Percentiles rank a stretch among this genome's conserved stretches.
These are phyloP conservation scores for Malus hybrid DNA, from an alignment of 331 rosid species.

Conservation along the genomic window DNA sequence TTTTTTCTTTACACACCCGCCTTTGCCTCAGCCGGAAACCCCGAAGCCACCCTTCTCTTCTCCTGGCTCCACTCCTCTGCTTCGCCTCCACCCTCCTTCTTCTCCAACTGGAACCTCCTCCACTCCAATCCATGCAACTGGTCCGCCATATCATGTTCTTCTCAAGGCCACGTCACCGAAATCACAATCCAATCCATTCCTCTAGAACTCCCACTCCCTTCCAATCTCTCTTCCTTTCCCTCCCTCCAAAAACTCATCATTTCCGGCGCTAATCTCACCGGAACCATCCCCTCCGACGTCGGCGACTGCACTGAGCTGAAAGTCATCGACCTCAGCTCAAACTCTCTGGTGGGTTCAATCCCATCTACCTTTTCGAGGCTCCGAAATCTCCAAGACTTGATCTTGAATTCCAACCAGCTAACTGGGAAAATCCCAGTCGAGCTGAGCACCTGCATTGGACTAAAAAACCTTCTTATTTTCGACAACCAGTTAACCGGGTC, in stretches of 20 bases:
- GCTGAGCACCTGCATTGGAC: conserved; percentile 40
- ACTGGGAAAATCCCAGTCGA: conserved; percentile 64
- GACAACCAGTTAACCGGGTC: conserved; percentile 57
- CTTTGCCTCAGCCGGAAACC: conserved; percentile 36
- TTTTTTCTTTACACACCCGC: conserved; percentile 15
- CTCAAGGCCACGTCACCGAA: conserved; percentile 52
- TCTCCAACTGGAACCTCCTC: conserved; percentile 62
- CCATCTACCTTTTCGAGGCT: conserved; percentile 57
- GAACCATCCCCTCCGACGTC: conserved; percentile 46
- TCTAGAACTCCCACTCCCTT: conserved; percentile 57
- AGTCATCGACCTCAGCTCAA: conserved; percentile 57
- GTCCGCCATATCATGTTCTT: conserved; percentile 75
- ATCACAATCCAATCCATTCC: conserved; percentile 56
- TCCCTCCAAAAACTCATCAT: conserved; percentile 52
- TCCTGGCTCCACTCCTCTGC: conserved; percentile 72
- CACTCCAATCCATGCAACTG: conserved; percentile 78
- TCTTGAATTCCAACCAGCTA: conserved; percentile 65
- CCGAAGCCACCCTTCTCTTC: conserved; percentile 68
- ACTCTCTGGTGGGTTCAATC: conserved; percentile 61
- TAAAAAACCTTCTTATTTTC: conserved; percentile 43
- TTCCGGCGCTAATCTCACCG: conserved; percentile 76
- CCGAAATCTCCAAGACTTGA: conserved; percentile 42
- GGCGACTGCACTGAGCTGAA: conserved; percentile 44
- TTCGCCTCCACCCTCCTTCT: conserved; percentile 31
- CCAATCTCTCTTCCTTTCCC: conserved; percentile 57